phyloP scores from a whole-genome alignment of 108 stramenopile genomes.

The Cyclotella atomus region DNA sequence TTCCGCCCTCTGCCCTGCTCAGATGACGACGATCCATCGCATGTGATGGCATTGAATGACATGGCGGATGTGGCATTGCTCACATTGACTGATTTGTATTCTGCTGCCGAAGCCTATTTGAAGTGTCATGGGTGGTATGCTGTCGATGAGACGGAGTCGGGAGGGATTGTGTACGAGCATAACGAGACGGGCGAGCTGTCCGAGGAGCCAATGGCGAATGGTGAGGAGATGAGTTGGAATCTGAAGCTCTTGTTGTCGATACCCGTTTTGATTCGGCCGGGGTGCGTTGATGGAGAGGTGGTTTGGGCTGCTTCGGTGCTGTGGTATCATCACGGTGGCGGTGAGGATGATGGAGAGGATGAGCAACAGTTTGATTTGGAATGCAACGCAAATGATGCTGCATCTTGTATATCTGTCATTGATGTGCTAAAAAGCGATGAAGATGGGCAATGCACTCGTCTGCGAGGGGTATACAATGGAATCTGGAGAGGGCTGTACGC shows the following conservation, averaged over 20 bases:
- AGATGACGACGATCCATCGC: background rate
- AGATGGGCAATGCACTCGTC: conserved; percentile 19
- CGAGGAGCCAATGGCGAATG: conserved; percentile 9
- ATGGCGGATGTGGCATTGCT: conserved; percentile 28
- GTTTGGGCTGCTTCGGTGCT: conserved; percentile 29
- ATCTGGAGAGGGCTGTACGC: conserved; percentile 30
- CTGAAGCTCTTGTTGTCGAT: conserved; percentile 29
- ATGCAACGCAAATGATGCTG: background rate
- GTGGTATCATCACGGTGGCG: conserved; percentile 11
- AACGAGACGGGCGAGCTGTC: conserved; percentile 18
- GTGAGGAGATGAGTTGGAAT: conserved; percentile 15
- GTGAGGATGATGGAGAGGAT: background rate
- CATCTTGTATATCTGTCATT: conserved; percentile 17
- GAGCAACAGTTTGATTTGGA: conserved; percentile 28
- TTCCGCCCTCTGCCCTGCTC: conserved; percentile 17
- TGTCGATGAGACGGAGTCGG: conserved; percentile 8
- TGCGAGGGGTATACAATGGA: conserved; percentile 25
- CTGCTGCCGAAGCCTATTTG: conserved; percentile 1
- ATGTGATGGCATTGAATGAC: conserved; percentile 14
- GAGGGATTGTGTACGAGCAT: conserved; percentile 32
- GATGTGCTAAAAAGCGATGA: conserved; percentile 35
- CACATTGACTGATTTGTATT: conserved; percentile 14
- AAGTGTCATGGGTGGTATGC: conserved; percentile 17
- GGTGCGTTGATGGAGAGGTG: conserved; percentile 23
- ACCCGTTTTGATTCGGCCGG: conserved; percentile 27